Conservation (phyloP, 2,329 filamentous ascomycete species). For the Simplicillium sp. region DNA sequence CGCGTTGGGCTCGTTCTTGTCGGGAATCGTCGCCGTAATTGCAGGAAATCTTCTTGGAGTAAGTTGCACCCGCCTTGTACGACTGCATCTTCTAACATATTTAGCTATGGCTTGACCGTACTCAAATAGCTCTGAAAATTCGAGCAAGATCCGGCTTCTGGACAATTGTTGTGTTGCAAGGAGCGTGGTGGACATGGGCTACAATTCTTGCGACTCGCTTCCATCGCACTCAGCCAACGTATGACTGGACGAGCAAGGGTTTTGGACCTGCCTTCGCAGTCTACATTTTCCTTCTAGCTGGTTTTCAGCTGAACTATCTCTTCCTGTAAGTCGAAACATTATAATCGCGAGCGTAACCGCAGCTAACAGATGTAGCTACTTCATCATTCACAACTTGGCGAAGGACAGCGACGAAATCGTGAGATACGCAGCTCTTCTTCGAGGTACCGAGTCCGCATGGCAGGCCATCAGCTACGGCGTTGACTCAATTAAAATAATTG, state of each 20-base stretch:
- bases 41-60: constrained; percentile 57
- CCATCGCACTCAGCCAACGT: constrained; percentile 43
- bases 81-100: constrained; percentile 10
- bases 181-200: constrained; percentile 65
- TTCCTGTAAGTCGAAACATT: constrained; percentile 41
- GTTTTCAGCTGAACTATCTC: constrained; percentile 67
- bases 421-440: constrained; percentile 56
- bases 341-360: too few species aligned
- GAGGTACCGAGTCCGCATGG: constrained; percentile 63
- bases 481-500: constrained; percentile 51
- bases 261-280: constrained; percentile 60
- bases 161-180: constrained; percentile 46
- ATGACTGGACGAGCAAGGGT: constrained; percentile 54
- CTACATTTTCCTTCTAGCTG: constrained; percentile 56
- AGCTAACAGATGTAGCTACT: constrained; percentile 39
- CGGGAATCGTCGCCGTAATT: constrained; percentile 56
- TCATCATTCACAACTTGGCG: constrained; percentile 59
- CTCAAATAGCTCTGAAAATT: constrained; percentile 39
- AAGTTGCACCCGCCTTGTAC: constrained; percentile 12
- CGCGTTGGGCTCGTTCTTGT: constrained; percentile 62
- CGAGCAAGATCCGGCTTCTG: constrained; percentile 47
- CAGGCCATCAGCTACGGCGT: constrained; percentile 66
- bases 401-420: constrained; percentile 53
- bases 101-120: constrained; percentile 49
- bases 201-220: constrained; percentile 56